Evolutionary conservation across 768 basidiomycete genomes (phyloP).

Genomic region (Mycena galopus): DNA sequence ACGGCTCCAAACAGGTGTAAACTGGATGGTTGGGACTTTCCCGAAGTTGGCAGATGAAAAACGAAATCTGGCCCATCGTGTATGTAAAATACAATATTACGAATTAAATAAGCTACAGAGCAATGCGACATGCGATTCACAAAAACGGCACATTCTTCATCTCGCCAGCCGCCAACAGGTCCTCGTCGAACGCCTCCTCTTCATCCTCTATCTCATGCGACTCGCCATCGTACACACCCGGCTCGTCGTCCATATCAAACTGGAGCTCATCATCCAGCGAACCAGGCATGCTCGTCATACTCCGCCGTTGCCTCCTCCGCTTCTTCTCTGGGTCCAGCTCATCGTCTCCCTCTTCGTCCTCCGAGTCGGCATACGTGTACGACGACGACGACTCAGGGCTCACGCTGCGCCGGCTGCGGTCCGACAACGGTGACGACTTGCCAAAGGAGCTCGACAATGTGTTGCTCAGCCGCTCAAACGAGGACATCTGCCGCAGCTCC

Average conservation of each 20-base stretch:
- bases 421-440: slow-evolving; percentile 51
- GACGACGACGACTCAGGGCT: slow-evolving; percentile 71
- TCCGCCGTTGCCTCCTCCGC: slow-evolving; percentile 61
- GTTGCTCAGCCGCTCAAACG: slow-evolving; percentile 77
- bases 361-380: slow-evolving; percentile 64
- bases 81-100: too few relatives aligned
- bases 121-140: slow-evolving; percentile 44
- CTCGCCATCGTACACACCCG: slow-evolving; percentile 48
- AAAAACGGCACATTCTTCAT: slow-evolving; percentile 84
- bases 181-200: slow-evolving; percentile 84
- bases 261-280: slow-evolving; percentile 73
- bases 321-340: slow-evolving; percentile 56
- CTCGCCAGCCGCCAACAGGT: slow-evolving; percentile 83
- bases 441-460: slow-evolving; percentile 53
- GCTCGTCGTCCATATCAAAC: slow-evolving; percentile 66
- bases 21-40: too few relatives aligned
- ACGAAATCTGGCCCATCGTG: too few relatives aligned
- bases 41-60: too few relatives aligned
- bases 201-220: slow-evolving; percentile 71
- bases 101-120: slow-evolving; percentile 23
- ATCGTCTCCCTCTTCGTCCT: slow-evolving; percentile 66
- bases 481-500: slow-evolving; percentile 79
- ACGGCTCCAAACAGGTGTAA: background rate
- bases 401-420: slow-evolving; percentile 55
- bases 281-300: slow-evolving; percentile 90